These are phyloP conservation scores for Chimonanthus praecox DNA, from an alignment of 164 flowering plant genomes.

Conservation along the genomic window DNA sequence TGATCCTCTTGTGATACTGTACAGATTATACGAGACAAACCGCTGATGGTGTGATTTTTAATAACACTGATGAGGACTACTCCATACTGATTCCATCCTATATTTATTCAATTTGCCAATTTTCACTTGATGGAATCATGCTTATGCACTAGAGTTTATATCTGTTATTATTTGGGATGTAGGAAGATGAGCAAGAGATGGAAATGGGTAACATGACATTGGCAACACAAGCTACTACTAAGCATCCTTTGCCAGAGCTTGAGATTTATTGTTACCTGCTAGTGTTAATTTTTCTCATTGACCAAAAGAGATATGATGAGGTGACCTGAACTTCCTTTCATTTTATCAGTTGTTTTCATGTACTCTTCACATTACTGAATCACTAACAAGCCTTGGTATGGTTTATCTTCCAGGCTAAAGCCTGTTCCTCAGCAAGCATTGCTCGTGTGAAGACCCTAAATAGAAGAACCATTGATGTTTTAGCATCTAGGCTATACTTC, in stretches of 20 bases:
- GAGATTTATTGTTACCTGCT: slow-evolving; percentile 84
- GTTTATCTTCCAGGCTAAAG: slow-evolving; percentile 60
- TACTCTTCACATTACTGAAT: not conserved
- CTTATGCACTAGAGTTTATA: not conserved
- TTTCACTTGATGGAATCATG: not conserved
- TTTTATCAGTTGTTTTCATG: not conserved
- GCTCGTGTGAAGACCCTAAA: slow-evolving; percentile 69
- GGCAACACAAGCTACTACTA: slow-evolving; percentile 40
- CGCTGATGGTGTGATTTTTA: too few relatives aligned
- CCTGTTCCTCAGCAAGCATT: slow-evolving; percentile 83
- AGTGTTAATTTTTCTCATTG: slow-evolving; percentile 77
- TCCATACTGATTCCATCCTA: too few relatives aligned
- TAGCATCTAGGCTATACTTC: slow-evolving; percentile 83
- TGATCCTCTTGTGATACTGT: too few relatives aligned
- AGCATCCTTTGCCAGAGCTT: slow-evolving; percentile 73
- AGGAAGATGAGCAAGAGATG: slow-evolving; percentile 89
- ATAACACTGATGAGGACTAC: too few relatives aligned
- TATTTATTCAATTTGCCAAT: not conserved
- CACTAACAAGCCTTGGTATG: not conserved
- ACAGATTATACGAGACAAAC: too few relatives aligned
- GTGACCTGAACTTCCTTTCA: slow-evolving; percentile 23
- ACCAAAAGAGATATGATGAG: slow-evolving; percentile 76
- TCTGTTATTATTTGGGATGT: slow-evolving; percentile 12
- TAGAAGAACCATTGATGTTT: slow-evolving; percentile 68
- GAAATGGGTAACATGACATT: slow-evolving; percentile 85